Conservation (phyloP, 1,139 yeast species). For the Yamadazyma friedrichii region DNA sequence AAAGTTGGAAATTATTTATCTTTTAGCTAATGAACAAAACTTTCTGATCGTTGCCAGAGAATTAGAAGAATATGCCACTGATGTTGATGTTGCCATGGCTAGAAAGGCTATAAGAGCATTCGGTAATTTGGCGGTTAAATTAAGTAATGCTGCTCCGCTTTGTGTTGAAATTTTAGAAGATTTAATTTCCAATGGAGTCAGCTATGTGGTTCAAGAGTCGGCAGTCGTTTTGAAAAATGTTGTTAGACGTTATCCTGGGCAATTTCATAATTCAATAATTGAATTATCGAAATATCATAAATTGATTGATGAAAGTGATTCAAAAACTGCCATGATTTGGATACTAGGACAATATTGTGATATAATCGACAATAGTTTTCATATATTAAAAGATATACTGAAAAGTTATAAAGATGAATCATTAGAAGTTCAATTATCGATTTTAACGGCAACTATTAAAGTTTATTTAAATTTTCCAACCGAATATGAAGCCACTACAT, state of each 20-base stretch:
- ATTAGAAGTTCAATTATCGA: constrained; percentile 69
- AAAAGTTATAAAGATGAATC: constrained; percentile 58
- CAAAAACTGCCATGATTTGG: constrained; percentile 82
- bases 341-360: constrained; percentile 73
- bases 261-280: constrained; percentile 37
- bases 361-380: constrained; percentile 46
- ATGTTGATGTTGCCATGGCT: constrained; percentile 82
- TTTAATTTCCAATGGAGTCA: constrained; percentile 62
- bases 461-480: constrained; percentile 59
- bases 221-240: constrained; percentile 75
- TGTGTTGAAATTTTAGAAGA: constrained; percentile 66
- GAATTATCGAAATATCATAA: constrained; percentile 44
- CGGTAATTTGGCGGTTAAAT: constrained; percentile 82
- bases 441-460: constrained; percentile 74
- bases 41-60: constrained; percentile 67
- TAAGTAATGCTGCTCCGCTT: constrained; percentile 51
- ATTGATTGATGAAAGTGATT: constrained; percentile 69
- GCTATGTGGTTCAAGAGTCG: constrained; percentile 80
- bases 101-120: constrained; percentile 86
- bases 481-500: constrained; percentile 55
- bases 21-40: constrained; percentile 68
- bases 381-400: constrained; percentile 46
- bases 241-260: constrained; percentile 67
- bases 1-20: constrained; percentile 80
- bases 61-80: constrained; percentile 82